Base-by-base conservation (phyloP, 805 yeast species). In the Lachancea fermentati region DNA sequence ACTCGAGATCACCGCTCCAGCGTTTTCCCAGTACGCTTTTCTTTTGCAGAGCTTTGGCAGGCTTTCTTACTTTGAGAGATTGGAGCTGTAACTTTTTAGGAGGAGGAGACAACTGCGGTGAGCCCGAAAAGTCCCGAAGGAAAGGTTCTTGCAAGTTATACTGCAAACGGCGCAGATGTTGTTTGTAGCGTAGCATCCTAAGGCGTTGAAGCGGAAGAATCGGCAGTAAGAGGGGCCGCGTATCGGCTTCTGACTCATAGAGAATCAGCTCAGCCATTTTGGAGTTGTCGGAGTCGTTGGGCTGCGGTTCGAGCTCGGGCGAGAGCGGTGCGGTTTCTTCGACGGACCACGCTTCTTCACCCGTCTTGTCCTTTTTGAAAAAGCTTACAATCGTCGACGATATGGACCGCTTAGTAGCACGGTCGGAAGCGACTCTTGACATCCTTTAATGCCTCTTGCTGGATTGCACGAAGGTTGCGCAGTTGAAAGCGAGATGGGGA, bases 151-250 rank as follows among this genome's bases (percentile, higher is more conserved):
- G 15, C 32, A 30, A 30, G n/a, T 14, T 30, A 14, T 38, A 34
- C n/a, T 30, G 14, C 13, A 37, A 19, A 18, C 43, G 41, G 18
- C 46, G 46, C 15, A 43, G 35, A 14, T 46, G 42, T 36, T 60
- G 65, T 41, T 48, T 58, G 31, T 50, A 47, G 33, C 60, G 48
- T 32, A 60, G 31, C 29, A 60, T 36, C 34, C 49, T 43, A 36
- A 60, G 45, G 28, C 65, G 41, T 36, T 60, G 62, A 6, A 57
- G 32, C 2, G 65, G 65, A 26, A 57, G 37, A 13, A 60, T 50
- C 2, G 63, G 62, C 29, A 60, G 37, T 17, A 59, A 47, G 2
- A 60, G 62, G 5, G 63, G 65, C 37, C 63, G 49, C n/a, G 29
- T 41, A 7, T 38, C 45, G 9, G 35, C 19, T 18, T 41, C 44